Conservation (phyloP, 2,329 filamentous ascomycete species). For the Phialophora tarda region DNA sequence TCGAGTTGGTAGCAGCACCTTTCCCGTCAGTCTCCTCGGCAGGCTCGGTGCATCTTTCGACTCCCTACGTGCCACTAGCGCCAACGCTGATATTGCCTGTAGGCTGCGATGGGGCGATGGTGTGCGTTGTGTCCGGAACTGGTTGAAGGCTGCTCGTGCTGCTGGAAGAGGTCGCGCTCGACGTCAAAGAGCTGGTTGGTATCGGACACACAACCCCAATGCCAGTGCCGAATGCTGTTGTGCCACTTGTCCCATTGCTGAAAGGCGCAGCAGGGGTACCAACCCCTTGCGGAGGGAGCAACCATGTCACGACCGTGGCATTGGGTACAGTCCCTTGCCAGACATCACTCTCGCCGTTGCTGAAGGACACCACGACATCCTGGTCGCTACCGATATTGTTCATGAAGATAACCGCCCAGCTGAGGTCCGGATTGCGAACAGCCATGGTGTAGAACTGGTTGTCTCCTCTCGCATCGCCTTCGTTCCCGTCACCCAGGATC, state of each 20-base stretch:
- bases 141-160: constrained; percentile 16
- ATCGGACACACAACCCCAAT: constrained; percentile 6
- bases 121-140: constrained; percentile 20
- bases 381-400: constrained; percentile 56
- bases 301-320: constrained; percentile 43
- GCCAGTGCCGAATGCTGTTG: background rate
- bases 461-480: constrained; percentile 53
- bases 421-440: constrained; percentile 55
- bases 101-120: constrained; percentile 5
- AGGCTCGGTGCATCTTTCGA: background rate
- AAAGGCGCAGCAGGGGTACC: constrained; percentile 12
- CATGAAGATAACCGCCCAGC: constrained; percentile 54
- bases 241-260: constrained; percentile 10
- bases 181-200: constrained; percentile 8
- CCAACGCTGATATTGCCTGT: background rate
- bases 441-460: constrained; percentile 54
- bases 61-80: background rate
- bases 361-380: constrained; percentile 45
- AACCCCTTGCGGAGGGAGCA: constrained; percentile 36
- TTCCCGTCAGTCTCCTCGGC: background rate
- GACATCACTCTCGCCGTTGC: constrained; percentile 32
- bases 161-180: constrained; percentile 9
- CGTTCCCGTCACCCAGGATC: constrained; percentile 49
- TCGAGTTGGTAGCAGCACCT: background rate
- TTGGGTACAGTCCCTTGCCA: constrained; percentile 43